Conservation (phyloP, 495 filamentous ascomycete genomes). For the Trichoderma reesei region DNA sequence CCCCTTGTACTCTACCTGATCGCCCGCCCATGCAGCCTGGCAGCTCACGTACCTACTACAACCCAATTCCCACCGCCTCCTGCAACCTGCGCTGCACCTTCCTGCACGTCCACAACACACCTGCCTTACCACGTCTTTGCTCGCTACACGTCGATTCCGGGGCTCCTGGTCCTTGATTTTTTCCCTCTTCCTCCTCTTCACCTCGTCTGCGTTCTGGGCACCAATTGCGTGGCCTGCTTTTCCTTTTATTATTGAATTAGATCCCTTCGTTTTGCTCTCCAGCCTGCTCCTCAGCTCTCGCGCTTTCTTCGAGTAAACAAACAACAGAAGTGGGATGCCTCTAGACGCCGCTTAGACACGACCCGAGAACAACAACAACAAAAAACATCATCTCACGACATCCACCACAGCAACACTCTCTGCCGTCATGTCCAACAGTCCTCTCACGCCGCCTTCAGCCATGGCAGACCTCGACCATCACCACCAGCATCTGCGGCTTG, state of each 20-base stretch:
- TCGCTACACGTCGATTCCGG: not conserved
- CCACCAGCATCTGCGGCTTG: conserved; percentile 1
- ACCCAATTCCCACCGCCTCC: conserved; percentile 6
- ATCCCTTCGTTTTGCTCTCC: not conserved
- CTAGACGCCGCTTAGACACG: not conserved
- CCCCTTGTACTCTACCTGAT: not conserved
- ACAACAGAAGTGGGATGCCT: not conserved
- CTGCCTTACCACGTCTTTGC: not conserved
- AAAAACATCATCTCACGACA: not conserved
- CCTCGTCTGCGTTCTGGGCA: not conserved
- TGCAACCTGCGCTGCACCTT: no score
- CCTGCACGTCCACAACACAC: conserved; percentile 6
- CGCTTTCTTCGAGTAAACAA: not conserved
- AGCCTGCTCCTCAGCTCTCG: not conserved
- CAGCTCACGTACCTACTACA: not conserved
- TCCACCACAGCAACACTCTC: not conserved
- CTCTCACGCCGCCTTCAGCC: not conserved
- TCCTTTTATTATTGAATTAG: not conserved
- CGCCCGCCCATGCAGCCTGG: not conserved
- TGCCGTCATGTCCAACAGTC: not conserved
- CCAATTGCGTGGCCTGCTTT: not conserved
- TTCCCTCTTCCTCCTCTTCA: not conserved
- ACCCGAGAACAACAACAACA: not conserved
- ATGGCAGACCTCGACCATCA: not conserved
- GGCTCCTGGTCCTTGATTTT: not conserved